phyloP scores from a whole-genome alignment of 139 green algal genomes.

The Chlorella sp. region DNA sequence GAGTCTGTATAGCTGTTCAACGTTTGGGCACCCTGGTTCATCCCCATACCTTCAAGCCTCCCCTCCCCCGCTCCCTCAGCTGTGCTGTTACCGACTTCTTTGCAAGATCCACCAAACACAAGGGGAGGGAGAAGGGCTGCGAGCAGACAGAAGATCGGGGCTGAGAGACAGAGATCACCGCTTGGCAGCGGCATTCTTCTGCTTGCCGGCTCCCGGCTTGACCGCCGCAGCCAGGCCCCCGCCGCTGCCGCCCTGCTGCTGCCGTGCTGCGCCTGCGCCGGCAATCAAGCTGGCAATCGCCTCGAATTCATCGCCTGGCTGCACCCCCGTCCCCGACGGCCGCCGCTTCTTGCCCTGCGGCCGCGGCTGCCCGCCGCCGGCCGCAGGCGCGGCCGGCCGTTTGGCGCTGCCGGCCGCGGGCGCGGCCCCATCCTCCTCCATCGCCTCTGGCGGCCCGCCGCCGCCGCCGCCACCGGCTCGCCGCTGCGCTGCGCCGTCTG shows the following conservation, averaged over 20 bases:
- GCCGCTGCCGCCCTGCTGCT: background rate
- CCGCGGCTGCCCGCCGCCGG: background rate
- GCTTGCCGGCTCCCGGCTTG: constrained; percentile 1
- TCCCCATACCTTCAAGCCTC: background rate
- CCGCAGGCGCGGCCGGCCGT: background rate
- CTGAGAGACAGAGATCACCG: too few relatives aligned
- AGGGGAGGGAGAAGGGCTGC: too few relatives aligned
- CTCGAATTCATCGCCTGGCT: constrained; percentile 24
- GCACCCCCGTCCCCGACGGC: background rate
- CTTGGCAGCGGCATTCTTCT: constrained; percentile 2
- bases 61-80: background rate
- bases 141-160: too few relatives aligned
- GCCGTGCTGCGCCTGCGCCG: background rate
- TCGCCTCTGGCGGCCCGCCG: background rate
- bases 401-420: background rate
- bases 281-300: constrained; percentile 37
- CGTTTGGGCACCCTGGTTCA: too few relatives aligned
- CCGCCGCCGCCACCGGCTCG: background rate
- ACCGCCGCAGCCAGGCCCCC: background rate
- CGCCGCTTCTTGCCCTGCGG: constrained; percentile 15
- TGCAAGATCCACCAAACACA: too few relatives aligned
- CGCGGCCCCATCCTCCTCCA: background rate
- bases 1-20: too few relatives aligned
- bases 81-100: too few relatives aligned
- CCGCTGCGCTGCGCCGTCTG: too few relatives aligned